phyloP scores from a whole-genome alignment of 352 stramenopile genomes.

The Globisporangium nagaii region DNA sequence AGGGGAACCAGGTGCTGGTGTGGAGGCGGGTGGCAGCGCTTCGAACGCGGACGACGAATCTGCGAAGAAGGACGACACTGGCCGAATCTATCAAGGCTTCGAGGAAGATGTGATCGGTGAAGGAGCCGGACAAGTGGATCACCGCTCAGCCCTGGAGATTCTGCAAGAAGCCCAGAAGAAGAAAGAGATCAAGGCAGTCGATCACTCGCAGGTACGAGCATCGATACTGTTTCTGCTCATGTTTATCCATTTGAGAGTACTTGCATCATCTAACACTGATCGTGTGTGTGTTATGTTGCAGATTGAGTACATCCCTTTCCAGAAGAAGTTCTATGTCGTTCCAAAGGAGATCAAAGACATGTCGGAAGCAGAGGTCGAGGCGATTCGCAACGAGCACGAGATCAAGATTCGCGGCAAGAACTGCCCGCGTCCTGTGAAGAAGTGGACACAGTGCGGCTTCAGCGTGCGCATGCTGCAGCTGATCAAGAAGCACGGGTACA shows the following conservation, averaged over 20 bases:
- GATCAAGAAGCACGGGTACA: slow-evolving; percentile 92
- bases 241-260: no score
- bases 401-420: slow-evolving; percentile 97
- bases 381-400: slow-evolving; percentile 84
- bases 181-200: slow-evolving; percentile 94
- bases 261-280: no score
- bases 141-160: slow-evolving; percentile 86
- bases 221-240: background rate
- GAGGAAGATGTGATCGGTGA: slow-evolving; percentile 84
- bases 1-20: background rate
- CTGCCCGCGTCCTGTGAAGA: slow-evolving; percentile 93
- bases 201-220: slow-evolving; percentile 82
- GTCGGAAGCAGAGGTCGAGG: slow-evolving; percentile 79
- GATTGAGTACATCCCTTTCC: slow-evolving; percentile 96
- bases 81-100: slow-evolving; percentile 78
- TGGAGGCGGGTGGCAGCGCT: slow-evolving; percentile 2
- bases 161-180: slow-evolving; percentile 89
- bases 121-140: slow-evolving; percentile 65
- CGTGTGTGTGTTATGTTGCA: slow-evolving; percentile 16
- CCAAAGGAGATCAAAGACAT: slow-evolving; percentile 91
- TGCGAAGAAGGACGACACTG: slow-evolving; percentile 58
- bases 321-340: slow-evolving; percentile 99
- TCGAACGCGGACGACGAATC: slow-evolving; percentile 10
- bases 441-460: slow-evolving; percentile 97
- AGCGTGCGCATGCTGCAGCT: slow-evolving; percentile 94